Percentiles rank a stretch among this genome's conserved stretches.
These are phyloP conservation scores for Talaromyces atroroseus DNA, from an alignment of 2,329 filamentous ascomycete species.

Conservation along the genomic window DNA sequence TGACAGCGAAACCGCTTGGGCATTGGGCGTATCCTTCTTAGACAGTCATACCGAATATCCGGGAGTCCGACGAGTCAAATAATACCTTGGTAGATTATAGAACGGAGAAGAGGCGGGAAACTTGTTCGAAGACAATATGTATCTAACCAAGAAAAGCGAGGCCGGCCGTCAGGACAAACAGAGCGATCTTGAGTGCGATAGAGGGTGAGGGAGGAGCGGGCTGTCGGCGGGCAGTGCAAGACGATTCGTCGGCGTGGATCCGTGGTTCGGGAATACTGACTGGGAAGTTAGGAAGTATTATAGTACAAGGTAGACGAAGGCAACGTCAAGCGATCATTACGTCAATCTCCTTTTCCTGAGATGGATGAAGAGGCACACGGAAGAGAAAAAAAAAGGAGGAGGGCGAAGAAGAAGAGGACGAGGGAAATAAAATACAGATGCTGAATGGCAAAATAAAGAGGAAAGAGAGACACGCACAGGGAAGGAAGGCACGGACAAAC, in stretches of 20 bases:
- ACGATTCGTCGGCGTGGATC: slow-evolving; percentile 7
- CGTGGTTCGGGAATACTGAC: slow-evolving; percentile 8
- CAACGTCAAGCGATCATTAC: neutral
- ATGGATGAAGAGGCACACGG: neutral
- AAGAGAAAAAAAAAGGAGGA: too few relatives aligned
- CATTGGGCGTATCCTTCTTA: slow-evolving; percentile 3
- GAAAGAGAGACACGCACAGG: neutral
- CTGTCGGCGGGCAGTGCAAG: neutral
- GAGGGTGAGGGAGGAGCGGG: neutral
- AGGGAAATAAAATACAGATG: neutral
- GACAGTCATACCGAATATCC: slow-evolving; percentile 2
- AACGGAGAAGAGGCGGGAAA: neutral
- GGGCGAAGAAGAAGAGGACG: neutral
- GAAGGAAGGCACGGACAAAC: neutral
- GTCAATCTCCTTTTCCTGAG: neutral
- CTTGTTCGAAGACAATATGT: neutral
- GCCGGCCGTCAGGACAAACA: neutral
- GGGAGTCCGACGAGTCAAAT: neutral
- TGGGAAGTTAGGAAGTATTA: neutral
- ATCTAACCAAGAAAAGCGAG: too few relatives aligned
- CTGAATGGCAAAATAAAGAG: neutral
- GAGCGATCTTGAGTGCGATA: neutral
- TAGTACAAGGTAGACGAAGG: neutral
- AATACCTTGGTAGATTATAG: neutral
- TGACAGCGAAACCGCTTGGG: neutral